A percentile compares a stretch with the other conserved stretches of the same genome.
These are phyloP conservation scores for Thuidium tamariscinum DNA, from an alignment of 225 moss, liverwort and hornwort species.

Conservation along the genomic window DNA sequence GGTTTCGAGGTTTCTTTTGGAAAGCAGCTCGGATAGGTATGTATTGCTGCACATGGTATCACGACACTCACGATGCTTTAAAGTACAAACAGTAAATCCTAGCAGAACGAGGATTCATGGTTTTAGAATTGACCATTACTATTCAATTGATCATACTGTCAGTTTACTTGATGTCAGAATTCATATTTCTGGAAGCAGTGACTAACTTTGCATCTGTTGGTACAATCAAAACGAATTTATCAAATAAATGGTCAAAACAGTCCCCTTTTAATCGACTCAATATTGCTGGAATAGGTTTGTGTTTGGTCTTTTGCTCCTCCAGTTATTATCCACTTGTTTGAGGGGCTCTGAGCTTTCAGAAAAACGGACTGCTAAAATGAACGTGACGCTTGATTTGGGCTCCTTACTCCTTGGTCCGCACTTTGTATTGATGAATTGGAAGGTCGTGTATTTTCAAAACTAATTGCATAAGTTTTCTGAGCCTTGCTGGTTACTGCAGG, in stretches of 20 bases:
- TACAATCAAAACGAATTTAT: neutral
- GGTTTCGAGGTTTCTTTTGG: constrained; percentile 97
- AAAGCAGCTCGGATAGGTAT: constrained; percentile 93
- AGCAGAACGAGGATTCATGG: neutral
- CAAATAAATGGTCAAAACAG: neutral
- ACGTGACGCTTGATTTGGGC: neutral
- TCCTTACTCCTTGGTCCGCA: neutral
- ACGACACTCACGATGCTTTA: neutral
- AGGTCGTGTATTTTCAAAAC: neutral
- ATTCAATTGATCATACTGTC: neutral
- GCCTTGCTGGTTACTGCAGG: constrained; percentile 31
- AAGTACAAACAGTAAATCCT: neutral
- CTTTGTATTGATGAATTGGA: neutral
- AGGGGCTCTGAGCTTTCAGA: neutral
- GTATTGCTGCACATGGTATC: neutral
- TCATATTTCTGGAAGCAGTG: neutral
- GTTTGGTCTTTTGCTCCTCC: neutral
- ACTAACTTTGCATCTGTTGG: neutral
- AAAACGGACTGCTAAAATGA: neutral
- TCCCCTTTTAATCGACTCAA: neutral
- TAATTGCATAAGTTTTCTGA: neutral
- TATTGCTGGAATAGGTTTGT: neutral
- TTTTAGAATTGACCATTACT: neutral
- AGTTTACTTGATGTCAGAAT: neutral
- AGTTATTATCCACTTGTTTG: neutral